These are phyloP conservation scores for Mikania micrantha DNA, from an alignment of 129 eudicot genomes.

Conservation along the genomic window DNA sequence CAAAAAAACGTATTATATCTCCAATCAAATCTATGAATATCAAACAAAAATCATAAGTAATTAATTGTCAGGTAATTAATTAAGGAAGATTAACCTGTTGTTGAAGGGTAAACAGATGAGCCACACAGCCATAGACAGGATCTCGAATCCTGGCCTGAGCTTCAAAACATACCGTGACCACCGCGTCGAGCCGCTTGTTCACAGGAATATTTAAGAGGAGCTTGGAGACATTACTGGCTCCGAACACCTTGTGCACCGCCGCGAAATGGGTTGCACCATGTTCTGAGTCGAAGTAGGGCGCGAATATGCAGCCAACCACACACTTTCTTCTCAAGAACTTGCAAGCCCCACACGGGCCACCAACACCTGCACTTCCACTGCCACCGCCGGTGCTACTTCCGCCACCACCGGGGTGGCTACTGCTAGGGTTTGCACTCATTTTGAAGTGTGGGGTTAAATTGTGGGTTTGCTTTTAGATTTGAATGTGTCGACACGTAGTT, in stretches of 20 bases:
- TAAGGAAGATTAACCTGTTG: slow-evolving; percentile 50
- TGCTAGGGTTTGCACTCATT: neutral
- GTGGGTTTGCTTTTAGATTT: neutral
- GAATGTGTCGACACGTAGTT: no score
- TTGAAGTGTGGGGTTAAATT: neutral
- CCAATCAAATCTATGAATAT: neutral
- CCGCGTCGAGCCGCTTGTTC: slow-evolving; percentile 70
- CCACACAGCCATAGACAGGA: slow-evolving; percentile 81
- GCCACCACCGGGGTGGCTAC: slow-evolving; percentile 14
- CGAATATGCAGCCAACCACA: slow-evolving; percentile 68
- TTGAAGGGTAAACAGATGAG: slow-evolving; percentile 74
- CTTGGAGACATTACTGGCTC: slow-evolving; percentile 78
- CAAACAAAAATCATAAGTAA: no score
- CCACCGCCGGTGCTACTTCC: slow-evolving; percentile 24
- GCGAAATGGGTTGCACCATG: slow-evolving; percentile 83
- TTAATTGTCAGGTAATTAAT: no score
- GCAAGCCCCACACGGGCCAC: slow-evolving; percentile 92
- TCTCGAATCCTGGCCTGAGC: slow-evolving; percentile 74
- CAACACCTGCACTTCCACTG: neutral
- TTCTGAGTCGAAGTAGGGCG: slow-evolving; percentile 81
- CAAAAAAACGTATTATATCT: no score
- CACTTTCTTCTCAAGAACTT: slow-evolving; percentile 81
- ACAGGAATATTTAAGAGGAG: slow-evolving; percentile 56
- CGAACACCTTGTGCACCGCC: slow-evolving; percentile 82
- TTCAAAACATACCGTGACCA: slow-evolving; percentile 73